Percentiles rank a stretch among this genome's conserved stretches.
These are phyloP conservation scores for Amanita molliuscula DNA, from an alignment of 768 basidiomycete species.

Conservation along the genomic window DNA sequence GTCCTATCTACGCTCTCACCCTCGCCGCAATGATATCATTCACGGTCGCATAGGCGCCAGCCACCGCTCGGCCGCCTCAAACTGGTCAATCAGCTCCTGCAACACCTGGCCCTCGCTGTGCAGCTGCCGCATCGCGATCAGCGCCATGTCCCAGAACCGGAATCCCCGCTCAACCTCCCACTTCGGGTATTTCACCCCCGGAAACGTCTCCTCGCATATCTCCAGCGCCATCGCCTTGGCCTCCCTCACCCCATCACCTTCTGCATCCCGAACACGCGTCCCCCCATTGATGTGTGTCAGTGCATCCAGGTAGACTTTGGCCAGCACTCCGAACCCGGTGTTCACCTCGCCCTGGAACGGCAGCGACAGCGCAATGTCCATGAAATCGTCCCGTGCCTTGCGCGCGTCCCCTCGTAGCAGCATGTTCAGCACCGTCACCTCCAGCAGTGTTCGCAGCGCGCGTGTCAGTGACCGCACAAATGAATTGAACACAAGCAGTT, in stretches of 20 bases:
- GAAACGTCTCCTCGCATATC: slow-evolving; percentile 91
- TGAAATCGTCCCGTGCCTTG: slow-evolving; percentile 77
- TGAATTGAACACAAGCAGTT: slow-evolving; percentile 96
- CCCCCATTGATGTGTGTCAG: slow-evolving; percentile 81
- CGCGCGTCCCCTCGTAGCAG: slow-evolving; percentile 83
- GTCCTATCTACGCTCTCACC: slow-evolving; percentile 2
- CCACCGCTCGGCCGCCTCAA: slow-evolving; percentile 94
- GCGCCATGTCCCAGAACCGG: slow-evolving; percentile 94
- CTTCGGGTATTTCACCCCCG: slow-evolving; percentile 80
- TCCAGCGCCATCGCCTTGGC: slow-evolving; percentile 83
- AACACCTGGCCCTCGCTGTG: slow-evolving; percentile 74
- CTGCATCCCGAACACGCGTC: slow-evolving; percentile 64
- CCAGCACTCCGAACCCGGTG: slow-evolving; percentile 95
- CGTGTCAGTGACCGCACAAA: slow-evolving; percentile 89
- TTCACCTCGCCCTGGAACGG: slow-evolving; percentile 96
- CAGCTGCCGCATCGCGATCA: slow-evolving; percentile 84
- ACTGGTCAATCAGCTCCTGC: slow-evolving; percentile 87
- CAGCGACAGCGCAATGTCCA: slow-evolving; percentile 86
- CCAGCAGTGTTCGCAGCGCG: slow-evolving; percentile 80
- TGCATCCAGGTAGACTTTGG: slow-evolving; percentile 93
- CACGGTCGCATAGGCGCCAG: slow-evolving; percentile 84
- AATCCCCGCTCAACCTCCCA: slow-evolving; percentile 92
- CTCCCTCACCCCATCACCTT: slow-evolving; percentile 69
- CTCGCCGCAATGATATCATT: slow-evolving; percentile 28
- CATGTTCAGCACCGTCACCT: slow-evolving; percentile 90